A percentile compares a stretch with the other conserved stretches of the same genome.
These are phyloP conservation scores for Naganishia antarctica DNA, from an alignment of 768 basidiomycete species.

Conservation along the genomic window DNA sequence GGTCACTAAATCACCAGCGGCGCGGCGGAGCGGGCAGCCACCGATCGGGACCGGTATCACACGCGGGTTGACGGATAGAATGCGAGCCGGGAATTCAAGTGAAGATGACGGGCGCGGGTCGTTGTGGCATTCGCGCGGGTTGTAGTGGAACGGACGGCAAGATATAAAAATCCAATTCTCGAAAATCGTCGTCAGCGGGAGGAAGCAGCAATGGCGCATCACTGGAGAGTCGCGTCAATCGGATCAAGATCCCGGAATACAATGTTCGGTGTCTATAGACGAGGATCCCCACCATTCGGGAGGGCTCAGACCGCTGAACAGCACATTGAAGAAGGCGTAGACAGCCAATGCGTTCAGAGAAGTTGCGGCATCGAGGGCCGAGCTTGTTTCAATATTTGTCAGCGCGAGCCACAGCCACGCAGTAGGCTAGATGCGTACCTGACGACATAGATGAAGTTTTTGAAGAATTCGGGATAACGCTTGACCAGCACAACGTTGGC, in stretches of 20 bases:
- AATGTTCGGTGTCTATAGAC: slow-evolving; percentile 47
- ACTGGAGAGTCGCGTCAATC: too few relatives aligned
- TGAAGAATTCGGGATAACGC: slow-evolving; percentile 37
- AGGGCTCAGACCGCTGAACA: slow-evolving; percentile 35
- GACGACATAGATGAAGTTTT: slow-evolving; percentile 43
- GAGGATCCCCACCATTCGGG: slow-evolving; percentile 47
- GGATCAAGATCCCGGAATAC: slow-evolving; percentile 36
- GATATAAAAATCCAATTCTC: too few relatives aligned
- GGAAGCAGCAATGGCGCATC: too few relatives aligned
- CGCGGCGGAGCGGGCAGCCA: too few relatives aligned
- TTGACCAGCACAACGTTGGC: slow-evolving; percentile 41
- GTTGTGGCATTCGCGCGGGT: too few relatives aligned
- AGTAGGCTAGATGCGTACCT: slow-evolving; percentile 29
- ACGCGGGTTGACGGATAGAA: too few relatives aligned
- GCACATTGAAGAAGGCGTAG: slow-evolving; percentile 45
- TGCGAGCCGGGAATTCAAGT: too few relatives aligned
- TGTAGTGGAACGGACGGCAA: too few relatives aligned
- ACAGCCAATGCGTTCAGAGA: slow-evolving; percentile 45
- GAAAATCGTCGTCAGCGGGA: too few relatives aligned
- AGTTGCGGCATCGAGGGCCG: slow-evolving; percentile 49
- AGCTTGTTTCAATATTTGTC: slow-evolving; percentile 26
- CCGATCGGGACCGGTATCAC: too few relatives aligned
- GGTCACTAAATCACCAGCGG: slow-evolving; percentile 1
- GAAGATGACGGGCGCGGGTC: too few relatives aligned
- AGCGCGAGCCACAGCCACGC: not conserved